These are phyloP conservation scores for Kwoniella dejecticola DNA, from an alignment of 768 basidiomycete genomes.

Conservation along the genomic window DNA sequence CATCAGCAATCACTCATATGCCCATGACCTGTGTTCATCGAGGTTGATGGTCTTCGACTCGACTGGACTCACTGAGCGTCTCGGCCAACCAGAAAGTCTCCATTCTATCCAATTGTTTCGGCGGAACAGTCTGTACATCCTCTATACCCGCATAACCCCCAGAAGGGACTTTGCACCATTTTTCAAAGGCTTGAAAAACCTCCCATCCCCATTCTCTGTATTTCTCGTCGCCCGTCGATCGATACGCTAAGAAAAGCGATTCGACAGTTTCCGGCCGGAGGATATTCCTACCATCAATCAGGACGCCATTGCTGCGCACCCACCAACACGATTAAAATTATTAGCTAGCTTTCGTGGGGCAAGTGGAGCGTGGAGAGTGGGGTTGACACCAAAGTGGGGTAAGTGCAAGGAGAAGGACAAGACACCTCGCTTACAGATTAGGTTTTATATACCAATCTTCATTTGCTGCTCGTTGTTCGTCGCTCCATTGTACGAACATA, in stretches of 20 bases:
- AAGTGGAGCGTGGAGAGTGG: too few relatives aligned
- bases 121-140: conserved; percentile 78
- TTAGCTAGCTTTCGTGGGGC: not conserved
- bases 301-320: conserved; percentile 26
- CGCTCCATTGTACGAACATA: conserved; percentile 66
- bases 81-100: conserved; percentile 87
- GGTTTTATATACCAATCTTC: conserved; percentile 87
- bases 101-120: conserved; percentile 80
- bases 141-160: conserved; percentile 83
- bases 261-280: conserved; percentile 94
- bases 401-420: not conserved
- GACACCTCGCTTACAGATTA: conserved; percentile 35
- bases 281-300: conserved; percentile 88
- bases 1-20: not conserved
- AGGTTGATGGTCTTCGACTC: too few relatives aligned
- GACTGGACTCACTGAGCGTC: conserved; percentile 44
- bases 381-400: not conserved
- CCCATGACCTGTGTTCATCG: too few relatives aligned
- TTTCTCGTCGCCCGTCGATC: conserved; percentile 78
- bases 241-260: conserved; percentile 84
- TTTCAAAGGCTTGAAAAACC: conserved; percentile 86
- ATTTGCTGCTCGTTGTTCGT: conserved; percentile 57
- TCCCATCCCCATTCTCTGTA: conserved; percentile 85
- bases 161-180: conserved; percentile 70
- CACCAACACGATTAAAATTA: not conserved